A percentile compares a stretch with the other conserved stretches of the same genome.
Conservation (phyloP, 495 filamentous ascomycete genomes). For the Cairneyella variabilis region DNA sequence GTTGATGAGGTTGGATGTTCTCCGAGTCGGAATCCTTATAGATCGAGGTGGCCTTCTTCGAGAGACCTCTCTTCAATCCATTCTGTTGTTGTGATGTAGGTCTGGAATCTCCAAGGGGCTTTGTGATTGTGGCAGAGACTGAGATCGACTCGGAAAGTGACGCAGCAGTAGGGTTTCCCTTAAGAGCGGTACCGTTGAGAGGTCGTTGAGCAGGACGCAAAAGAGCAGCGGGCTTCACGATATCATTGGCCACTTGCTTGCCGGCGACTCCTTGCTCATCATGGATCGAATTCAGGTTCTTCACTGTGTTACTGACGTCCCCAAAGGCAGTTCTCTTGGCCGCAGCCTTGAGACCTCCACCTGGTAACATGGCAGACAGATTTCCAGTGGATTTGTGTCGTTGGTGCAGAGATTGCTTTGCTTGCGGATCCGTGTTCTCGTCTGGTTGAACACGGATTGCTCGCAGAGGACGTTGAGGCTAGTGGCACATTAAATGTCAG, state of each 20-base stretch:
- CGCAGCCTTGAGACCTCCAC: conserved; percentile 58
- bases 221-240: conserved; percentile 31
- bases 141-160: conserved; percentile 24
- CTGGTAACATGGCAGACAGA: conserved; percentile 49
- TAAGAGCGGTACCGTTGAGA: conserved; percentile 39
- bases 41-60: conserved; percentile 59
- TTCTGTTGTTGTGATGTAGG: conserved; percentile 12
- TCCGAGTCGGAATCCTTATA: conserved; percentile 57
- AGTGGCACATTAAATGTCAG: conserved; percentile 23
- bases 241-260: conserved; percentile 36
- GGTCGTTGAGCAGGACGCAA: conserved; percentile 65
- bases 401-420: conserved; percentile 65
- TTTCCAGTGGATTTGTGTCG: conserved; percentile 78
- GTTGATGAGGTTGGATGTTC: conserved; percentile 13
- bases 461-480: conserved; percentile 72
- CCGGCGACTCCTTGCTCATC: conserved; percentile 48
- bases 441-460: conserved; percentile 61
- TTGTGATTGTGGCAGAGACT: conserved; percentile 15
- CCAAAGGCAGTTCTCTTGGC: conserved; percentile 74
- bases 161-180: conserved; percentile 41
- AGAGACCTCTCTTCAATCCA: conserved; percentile 41
- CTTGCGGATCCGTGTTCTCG: conserved; percentile 60
- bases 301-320: conserved; percentile 72
- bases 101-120: not conserved
- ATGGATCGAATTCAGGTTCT: conserved; percentile 36